Base-by-base conservation (phyloP, 805 yeast genomes). In the Candida broadrunensis region DNA sequence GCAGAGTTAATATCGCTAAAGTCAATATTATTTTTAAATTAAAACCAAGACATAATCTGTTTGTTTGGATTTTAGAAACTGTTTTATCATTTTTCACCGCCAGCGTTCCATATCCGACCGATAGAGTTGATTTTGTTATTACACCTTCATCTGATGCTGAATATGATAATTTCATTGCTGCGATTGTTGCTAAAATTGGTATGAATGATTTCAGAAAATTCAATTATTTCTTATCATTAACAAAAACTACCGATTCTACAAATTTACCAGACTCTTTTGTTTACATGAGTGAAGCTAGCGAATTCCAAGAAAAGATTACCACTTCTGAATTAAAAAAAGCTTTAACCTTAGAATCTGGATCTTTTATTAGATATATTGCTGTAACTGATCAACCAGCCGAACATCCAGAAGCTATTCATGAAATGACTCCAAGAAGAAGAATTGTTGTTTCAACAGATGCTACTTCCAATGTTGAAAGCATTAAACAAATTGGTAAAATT, bases 251-350 rank as follows among this genome's bases (percentile, higher is more conserved):
- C 32, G 95, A 88, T 58, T 80, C 85, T 19, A 60, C 74, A 20
- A 73, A 77, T 49, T 70, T 91, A 52, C 96, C 97, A 26, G 52
- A 66, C 34, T 80, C 85, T 48, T 86, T 75, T 56, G 96, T 88
- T 20, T 88, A 79, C 67, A 90, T 93, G 98, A 73, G 85, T 52
- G 99, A 93, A 72, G 80, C 80, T 42, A 74, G 81, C 46, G 98
- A 91, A 60, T 73, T 87, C 67, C 88, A 83, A 49, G 88, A 80
- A 4, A 67, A 78, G 43, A 66, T 86, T 38, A 72, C 75, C 49
- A 73, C 80, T 38, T 66, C 69, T 20, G 77, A 75, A 45, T 61
- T 70, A 39, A 52, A 52, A 30, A 44, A 44, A 11, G 50, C 61
- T n/a, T 58, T 67, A 46, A 72, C 73, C 35, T 58, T 83, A 39